Evolutionary conservation across 257 asterid genomes (phyloP).

Genomic region (Fraxinus excelsior): DNA sequence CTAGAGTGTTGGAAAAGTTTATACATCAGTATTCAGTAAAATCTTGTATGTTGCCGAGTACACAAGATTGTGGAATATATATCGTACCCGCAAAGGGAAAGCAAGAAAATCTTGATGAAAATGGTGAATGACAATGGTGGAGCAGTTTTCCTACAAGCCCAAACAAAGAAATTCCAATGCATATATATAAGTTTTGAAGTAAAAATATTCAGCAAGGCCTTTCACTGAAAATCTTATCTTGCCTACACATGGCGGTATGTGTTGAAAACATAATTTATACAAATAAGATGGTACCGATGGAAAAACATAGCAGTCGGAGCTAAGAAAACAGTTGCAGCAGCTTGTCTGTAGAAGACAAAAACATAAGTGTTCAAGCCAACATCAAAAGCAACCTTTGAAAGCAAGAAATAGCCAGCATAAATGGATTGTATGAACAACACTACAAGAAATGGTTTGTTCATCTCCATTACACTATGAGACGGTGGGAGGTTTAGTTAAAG

Average conservation of each 20-base stretch:
- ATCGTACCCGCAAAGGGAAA: conserved; percentile 62
- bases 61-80: neutral
- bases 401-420: conserved; percentile 77
- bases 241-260: neutral
- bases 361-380: conserved; percentile 82
- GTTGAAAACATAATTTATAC: neutral
- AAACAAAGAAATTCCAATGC: neutral
- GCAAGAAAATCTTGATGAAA: conserved; percentile 68
- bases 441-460: conserved; percentile 42
- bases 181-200: neutral
- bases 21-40: neutral
- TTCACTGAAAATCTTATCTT: neutral
- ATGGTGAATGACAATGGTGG: conserved; percentile 62
- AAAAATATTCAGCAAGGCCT: neutral
- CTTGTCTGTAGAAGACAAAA: conserved; percentile 85
- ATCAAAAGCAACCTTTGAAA: conserved; percentile 77
- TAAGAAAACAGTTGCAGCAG: conserved; percentile 71
- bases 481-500: neutral
- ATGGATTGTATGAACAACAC: conserved; percentile 50
- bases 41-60: neutral
- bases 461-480: conserved; percentile 30
- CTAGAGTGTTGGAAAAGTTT: neutral
- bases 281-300: conserved; percentile 42
- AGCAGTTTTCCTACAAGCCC: conserved; percentile 61
- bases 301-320: conserved; percentile 62